These are phyloP conservation scores for Dactylellina drechsleri DNA, from an alignment of 2,329 filamentous ascomycete species.

Conservation along the genomic window DNA sequence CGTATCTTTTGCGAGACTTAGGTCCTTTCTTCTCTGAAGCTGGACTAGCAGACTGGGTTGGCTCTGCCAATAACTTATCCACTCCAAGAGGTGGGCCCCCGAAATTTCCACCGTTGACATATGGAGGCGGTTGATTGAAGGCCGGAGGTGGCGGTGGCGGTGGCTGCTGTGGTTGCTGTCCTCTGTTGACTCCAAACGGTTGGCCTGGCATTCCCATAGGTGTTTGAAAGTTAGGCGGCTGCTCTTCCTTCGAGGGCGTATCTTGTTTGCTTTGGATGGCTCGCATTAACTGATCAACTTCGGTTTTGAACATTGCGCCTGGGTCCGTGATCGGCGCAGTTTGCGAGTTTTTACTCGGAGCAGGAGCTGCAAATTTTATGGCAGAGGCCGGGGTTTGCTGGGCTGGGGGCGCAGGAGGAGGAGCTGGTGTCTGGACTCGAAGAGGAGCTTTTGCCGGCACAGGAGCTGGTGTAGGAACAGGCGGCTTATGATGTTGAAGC, in stretches of 20 bases:
- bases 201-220: constrained; percentile 7
- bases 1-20: constrained; percentile 71
- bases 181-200: constrained; percentile 43
- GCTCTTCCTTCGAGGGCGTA: constrained; percentile 21
- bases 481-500: constrained; percentile 59
- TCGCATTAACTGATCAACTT: constrained; percentile 88
- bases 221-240: constrained; percentile 28
- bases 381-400: constrained; percentile 33
- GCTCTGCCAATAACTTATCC: constrained; percentile 58
- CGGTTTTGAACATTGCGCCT: constrained; percentile 77
- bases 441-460: constrained; percentile 36
- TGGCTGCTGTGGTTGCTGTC: constrained; percentile 31
- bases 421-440: constrained; percentile 40
- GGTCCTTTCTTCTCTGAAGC: constrained; percentile 46
- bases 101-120: constrained; percentile 48
- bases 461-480: constrained; percentile 24
- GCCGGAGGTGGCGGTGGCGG: not conserved
- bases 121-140: constrained; percentile 34
- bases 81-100: constrained; percentile 50
- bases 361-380: constrained; percentile 47
- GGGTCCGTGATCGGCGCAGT: constrained; percentile 60
- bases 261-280: constrained; percentile 77
- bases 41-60: constrained; percentile 45
- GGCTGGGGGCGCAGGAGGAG: constrained; percentile 21
- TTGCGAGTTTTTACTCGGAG: constrained; percentile 53